Base-by-base conservation (phyloP, 352 stramenopile genomes). In the Thalassiosira exigua region DNA sequence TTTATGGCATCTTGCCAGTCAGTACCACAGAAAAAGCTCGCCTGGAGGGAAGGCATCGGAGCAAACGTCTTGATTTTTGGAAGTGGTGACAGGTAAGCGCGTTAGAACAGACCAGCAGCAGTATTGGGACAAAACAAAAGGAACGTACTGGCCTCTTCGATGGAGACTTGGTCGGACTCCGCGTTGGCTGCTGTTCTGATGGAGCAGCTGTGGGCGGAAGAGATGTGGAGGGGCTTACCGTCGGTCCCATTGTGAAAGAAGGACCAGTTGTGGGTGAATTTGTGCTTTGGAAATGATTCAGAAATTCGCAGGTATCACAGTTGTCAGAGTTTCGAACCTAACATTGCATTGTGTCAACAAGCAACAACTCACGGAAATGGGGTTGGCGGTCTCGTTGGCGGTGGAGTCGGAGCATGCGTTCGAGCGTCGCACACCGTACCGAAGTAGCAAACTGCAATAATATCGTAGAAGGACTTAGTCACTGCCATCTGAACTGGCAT, bases 361-460 rank as follows among this genome's bases (percentile, higher is more conserved):
- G n/a, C n/a, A n/a, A n/a, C 42, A 50, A 79, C 53, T 80, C 70
- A 68, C 53, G 70, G 70, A 3, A 21, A 24, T 53, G 24, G n/a
- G 29, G 71, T 80, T 51, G 71, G 71, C 22, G 42, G 19, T 41
- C 33, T 42, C 1, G 78, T 81, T 5, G 78, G 78, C 26, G 71
- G 78, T 33, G 78, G 78, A 24, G 78, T 75, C 33, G 78, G 78
- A 17, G 33, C 58, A 21, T 66, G 24, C n/a, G 78, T 85, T 60
- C 78, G 48, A 39, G 1, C 24, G 52, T 85, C 78, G 29, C 78
- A 85, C 19, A 44, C 21, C 12, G 78, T 85, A 17, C 65, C 70
- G 56, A 85, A 85, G 46, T 76, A 85, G 30, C 78, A 85, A 65
- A 85, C 69, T n/a, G n/a, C n/a, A n/a, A n/a, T n/a, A n/a, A n/a